These are phyloP conservation scores for Suillus decipiens DNA, from an alignment of 768 basidiomycete genomes.

Conservation along the genomic window DNA sequence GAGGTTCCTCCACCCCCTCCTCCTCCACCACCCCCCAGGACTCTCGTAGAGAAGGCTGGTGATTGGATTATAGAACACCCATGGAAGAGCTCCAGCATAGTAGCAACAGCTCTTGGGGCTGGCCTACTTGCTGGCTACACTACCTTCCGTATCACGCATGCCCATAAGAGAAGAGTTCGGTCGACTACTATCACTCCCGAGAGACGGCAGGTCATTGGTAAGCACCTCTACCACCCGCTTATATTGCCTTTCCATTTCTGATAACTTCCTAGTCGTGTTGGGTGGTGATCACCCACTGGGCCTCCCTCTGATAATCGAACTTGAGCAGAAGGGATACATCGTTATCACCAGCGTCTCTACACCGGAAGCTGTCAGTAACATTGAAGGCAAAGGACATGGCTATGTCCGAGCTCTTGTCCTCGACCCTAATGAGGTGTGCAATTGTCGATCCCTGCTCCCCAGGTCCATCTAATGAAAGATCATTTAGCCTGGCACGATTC, in stretches of 20 bases:
- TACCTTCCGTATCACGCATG: slow-evolving; percentile 23
- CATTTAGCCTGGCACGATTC: slow-evolving; percentile 65
- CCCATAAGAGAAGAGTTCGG: slow-evolving; percentile 26
- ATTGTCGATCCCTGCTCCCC: neutral
- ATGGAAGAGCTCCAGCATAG: slow-evolving; percentile 56
- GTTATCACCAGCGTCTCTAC: slow-evolving; percentile 79
- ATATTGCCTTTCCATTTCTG: neutral
- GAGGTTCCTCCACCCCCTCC: slow-evolving; percentile 67
- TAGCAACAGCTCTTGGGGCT: slow-evolving; percentile 58
- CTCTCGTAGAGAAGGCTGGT: slow-evolving; percentile 46
- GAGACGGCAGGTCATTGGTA: slow-evolving; percentile 49
- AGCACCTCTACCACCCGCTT: slow-evolving; percentile 16
- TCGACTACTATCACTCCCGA: slow-evolving; percentile 35
- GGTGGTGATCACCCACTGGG: slow-evolving; percentile 79
- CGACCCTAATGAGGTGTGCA: slow-evolving; percentile 71
- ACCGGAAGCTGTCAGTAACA: slow-evolving; percentile 58
- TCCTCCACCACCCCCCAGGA: slow-evolving; percentile 50
- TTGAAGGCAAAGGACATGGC: slow-evolving; percentile 71
- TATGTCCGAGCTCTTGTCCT: slow-evolving; percentile 82
- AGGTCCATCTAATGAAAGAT: slow-evolving; percentile 13
- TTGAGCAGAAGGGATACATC: slow-evolving; percentile 81
- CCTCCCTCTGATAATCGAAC: slow-evolving; percentile 67
- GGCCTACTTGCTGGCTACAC: slow-evolving; percentile 64
- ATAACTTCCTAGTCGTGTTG: slow-evolving; percentile 58
- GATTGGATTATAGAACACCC: slow-evolving; percentile 63